Conservation (phyloP, 192 early-diverging fungal species). For the Umbelopsis isabellina region DNA sequence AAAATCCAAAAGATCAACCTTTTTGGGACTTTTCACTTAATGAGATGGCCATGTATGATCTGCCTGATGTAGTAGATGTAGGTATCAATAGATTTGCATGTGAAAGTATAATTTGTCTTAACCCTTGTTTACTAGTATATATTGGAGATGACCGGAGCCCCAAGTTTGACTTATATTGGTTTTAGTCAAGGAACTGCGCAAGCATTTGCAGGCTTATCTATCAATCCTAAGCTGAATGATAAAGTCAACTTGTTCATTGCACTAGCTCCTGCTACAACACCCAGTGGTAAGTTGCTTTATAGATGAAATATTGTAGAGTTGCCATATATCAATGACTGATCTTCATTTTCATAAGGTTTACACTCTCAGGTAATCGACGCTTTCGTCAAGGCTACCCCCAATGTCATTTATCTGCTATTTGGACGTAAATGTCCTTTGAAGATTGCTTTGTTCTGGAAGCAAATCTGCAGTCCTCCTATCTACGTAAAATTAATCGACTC, state of each 20-base stretch:
- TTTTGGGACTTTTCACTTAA: conserved; percentile 98
- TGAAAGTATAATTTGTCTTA: background rate
- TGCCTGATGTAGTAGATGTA: conserved; percentile 85
- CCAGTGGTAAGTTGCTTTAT: conserved; percentile 46
- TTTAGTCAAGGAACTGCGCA: conserved; percentile 95
- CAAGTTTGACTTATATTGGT: conserved; percentile 90
- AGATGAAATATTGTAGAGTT: background rate
- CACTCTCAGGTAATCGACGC: conserved; percentile 82
- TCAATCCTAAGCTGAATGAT: conserved; percentile 77
- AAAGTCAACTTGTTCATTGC: conserved; percentile 90
- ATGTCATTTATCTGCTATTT: conserved; percentile 86
- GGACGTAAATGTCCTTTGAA: conserved; percentile 83
- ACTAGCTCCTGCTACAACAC: conserved; percentile 89
- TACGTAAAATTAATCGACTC: conserved; percentile 76
- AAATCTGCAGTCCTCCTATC: conserved; percentile 70
- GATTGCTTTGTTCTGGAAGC: conserved; percentile 85
- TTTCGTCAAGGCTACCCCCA: conserved; percentile 82
- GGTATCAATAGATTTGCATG: conserved; percentile 2
- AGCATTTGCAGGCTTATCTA: conserved; percentile 84
- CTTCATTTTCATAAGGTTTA: conserved; percentile 47
- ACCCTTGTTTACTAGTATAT: conserved; percentile 64
- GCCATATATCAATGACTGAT: background rate
- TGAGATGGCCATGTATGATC: conserved; percentile 84
- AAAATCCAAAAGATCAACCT: conserved; percentile 63
- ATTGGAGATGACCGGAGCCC: conserved; percentile 75